These are phyloP conservation scores for Colletotrichum ledebouriae DNA, from an alignment of 2,329 filamentous ascomycete species.

Conservation along the genomic window DNA sequence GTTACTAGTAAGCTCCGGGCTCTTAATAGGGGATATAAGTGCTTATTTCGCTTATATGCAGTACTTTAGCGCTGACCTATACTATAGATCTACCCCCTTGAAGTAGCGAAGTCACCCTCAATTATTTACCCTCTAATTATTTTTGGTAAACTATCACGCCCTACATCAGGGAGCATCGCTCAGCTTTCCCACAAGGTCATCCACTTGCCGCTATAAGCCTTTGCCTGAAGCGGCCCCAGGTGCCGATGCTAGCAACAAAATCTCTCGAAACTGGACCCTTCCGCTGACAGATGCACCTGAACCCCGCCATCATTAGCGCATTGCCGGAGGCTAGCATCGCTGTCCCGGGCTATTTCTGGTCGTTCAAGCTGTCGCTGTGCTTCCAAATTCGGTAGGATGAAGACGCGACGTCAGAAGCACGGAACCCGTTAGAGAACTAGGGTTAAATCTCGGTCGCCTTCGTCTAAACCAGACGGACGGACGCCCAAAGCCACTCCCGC, in stretches of 20 bases:
- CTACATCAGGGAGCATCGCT: constrained; percentile 23
- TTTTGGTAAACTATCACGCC: too few relatives aligned
- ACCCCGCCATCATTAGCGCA: background rate
- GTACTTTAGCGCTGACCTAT: too few relatives aligned
- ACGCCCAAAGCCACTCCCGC: constrained; percentile 24
- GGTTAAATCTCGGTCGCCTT: constrained; percentile 67
- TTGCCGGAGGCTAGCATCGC: constrained; percentile 18
- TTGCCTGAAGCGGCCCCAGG: background rate
- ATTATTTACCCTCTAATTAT: too few relatives aligned
- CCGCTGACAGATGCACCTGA: constrained; percentile 18
- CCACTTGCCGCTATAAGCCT: constrained; percentile 22
- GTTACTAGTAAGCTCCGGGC: too few relatives aligned
- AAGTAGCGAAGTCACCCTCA: too few relatives aligned
- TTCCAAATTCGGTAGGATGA: constrained; percentile 2
- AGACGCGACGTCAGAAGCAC: constrained; percentile 54
- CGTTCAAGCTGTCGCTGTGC: constrained; percentile 17
- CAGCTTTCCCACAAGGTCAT: constrained; percentile 1
- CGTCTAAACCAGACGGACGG: background rate
- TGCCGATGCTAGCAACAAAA: constrained; percentile 2
- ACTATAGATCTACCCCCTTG: too few relatives aligned
- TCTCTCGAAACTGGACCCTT: constrained; percentile 18
- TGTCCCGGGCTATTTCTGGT: constrained; percentile 33
- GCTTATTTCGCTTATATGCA: too few relatives aligned
- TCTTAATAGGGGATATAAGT: too few relatives aligned
- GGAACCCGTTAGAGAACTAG: constrained; percentile 69